Evolutionary conservation across 768 basidiomycete genomes (phyloP), one percentile per base, ranked within the genome.

Genomic region (Podaxis sp.): DNA sequence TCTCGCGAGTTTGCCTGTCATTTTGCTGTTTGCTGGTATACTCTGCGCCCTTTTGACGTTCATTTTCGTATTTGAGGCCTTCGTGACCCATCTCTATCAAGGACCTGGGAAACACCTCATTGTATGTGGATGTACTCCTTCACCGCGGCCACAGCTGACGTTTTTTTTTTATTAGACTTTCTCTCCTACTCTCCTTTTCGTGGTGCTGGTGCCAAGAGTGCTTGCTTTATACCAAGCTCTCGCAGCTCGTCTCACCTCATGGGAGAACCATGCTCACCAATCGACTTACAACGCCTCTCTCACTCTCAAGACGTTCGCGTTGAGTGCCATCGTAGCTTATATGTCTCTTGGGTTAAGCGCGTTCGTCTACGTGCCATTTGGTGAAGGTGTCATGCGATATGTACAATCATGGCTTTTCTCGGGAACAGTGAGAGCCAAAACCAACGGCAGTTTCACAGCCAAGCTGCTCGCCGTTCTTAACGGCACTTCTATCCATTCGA

Each of bases 361-460:
- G 14, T 98, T 95, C 69, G 84, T 97, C 53, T 99, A 98, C 70
- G 91, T 96, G 3, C 95, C 95, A 0, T 97, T 95, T 64, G 95
- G 95, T 28, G 89, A 89, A 69, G 82, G 82, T 55, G 85, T 93
- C 63, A 93, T 95, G 90, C 75, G 79, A 6, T 69, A 78, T 53
- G 73, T 81, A 7, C 82, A 82, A 64, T 68, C 72, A 5, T 74
- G 74, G 72, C 66, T 83, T 13, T 61, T 61, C 23, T 79, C 80
- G 63, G 65, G 72, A 3, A 72, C 73, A 13, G 62, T 60, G 3
- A 64, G 63, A 13, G 64, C 23, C 27, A 42, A 62, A 63, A 38
- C 37, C 18, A 32, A 55, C 25, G 55, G 58, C 10, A 68, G 71
- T 3, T 55, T 71, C 27, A 57, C 61, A 11, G 68, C 66, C 6